Conservation (phyloP, 2,329 filamentous ascomycete genomes). For the Ascochyta pisi region DNA sequence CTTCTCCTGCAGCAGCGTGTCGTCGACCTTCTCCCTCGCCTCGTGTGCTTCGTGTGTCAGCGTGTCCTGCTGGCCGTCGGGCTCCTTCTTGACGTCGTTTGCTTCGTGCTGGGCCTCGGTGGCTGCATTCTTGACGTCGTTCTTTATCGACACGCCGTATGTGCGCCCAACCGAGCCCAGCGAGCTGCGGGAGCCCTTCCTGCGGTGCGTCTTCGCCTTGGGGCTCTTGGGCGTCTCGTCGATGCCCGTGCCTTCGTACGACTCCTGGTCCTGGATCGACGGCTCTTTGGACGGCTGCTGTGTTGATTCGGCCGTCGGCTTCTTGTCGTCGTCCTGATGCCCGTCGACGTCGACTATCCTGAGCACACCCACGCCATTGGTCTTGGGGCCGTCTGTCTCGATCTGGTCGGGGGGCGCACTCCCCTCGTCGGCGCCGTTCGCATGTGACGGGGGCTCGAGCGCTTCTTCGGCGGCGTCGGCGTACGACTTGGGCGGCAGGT, state of each 20-base stretch:
- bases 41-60: background rate
- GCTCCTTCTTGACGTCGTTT: background rate
- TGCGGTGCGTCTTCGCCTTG: conserved; percentile 33
- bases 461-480: conserved; percentile 51
- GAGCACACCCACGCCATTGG: conserved; percentile 10
- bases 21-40: background rate
- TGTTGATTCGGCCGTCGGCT: conserved; percentile 3
- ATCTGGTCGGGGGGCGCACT: conserved; percentile 9
- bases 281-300: conserved; percentile 10
- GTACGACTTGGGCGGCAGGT: conserved; percentile 54
- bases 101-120: background rate
- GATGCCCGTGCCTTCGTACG: conserved; percentile 42
- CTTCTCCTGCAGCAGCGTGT: conserved; percentile 11
- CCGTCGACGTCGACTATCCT: conserved; percentile 17
- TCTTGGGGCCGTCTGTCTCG: conserved; percentile 25
- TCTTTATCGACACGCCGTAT: conserved; percentile 31
- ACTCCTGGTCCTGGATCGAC: conserved; percentile 24
- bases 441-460: conserved; percentile 36
- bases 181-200: conserved; percentile 41
- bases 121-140: conserved; percentile 2
- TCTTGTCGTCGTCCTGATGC: conserved; percentile 16
- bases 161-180: conserved; percentile 40
- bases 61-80: background rate
- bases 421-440: conserved; percentile 22
- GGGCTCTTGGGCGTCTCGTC: conserved; percentile 46